These are phyloP conservation scores for Magnolia kwangsiensis DNA, from an alignment of 164 flowering plant genomes.

Conservation along the genomic window DNA sequence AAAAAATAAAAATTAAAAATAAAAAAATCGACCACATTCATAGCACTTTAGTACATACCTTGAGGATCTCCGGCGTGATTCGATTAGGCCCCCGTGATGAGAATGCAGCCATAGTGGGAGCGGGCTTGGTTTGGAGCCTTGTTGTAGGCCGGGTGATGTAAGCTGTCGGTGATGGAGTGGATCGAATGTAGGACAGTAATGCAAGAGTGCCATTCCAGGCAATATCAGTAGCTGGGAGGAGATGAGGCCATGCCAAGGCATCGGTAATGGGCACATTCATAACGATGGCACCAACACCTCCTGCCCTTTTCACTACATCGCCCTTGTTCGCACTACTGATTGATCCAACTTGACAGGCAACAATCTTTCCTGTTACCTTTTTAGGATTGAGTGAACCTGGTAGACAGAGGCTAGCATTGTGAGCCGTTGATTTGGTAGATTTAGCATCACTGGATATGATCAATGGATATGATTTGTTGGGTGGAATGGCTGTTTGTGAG, in stretches of 20 bases:
- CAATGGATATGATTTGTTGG: conserved; percentile 27
- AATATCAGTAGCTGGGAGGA: conserved; percentile 50
- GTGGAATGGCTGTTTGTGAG: conserved; percentile 37
- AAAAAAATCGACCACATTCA: too few species aligned
- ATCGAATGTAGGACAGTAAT: conserved; percentile 41
- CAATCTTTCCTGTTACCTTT: conserved; percentile 56
- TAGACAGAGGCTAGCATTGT: conserved; percentile 10
- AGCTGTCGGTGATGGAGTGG: conserved; percentile 48
- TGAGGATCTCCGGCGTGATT: conserved; percentile 65
- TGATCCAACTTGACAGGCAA: conserved; percentile 40
- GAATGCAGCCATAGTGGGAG: conserved; percentile 80
- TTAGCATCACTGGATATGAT: conserved; percentile 29
- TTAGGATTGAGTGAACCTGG: conserved; percentile 26
- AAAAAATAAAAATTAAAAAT: too few species aligned
- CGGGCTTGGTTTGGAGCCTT: conserved; percentile 39
- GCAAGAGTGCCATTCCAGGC: conserved; percentile 29
- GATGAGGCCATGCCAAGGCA: conserved; percentile 36
- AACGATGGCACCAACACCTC: conserved; percentile 57
- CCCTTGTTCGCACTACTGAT: conserved; percentile 43
- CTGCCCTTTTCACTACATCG: conserved; percentile 27
- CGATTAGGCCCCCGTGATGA: conserved; percentile 75
- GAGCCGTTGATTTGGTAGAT: conserved; percentile 23
- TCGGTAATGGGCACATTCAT: conserved; percentile 28
- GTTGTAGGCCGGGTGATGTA: conserved; percentile 43
- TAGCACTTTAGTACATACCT: conserved; percentile 32